Evolutionary conservation across 164 flowering plant genomes (phyloP).

Genomic region (Hamamelis virginiana): DNA sequence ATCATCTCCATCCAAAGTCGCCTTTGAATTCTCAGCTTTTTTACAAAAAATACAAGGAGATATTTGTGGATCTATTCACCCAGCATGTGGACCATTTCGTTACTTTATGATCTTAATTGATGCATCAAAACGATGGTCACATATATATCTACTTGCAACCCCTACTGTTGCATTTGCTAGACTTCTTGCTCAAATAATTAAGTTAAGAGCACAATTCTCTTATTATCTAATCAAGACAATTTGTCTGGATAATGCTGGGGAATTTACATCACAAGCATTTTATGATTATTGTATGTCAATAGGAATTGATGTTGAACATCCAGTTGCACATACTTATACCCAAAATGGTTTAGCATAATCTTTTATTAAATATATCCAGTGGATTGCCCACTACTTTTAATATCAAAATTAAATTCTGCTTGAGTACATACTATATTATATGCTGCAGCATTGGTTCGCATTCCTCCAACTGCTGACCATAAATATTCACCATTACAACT

Average conservation of each 20-base stretch:
- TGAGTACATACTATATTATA: too few species aligned
- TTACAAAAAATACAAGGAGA: constrained; percentile 17
- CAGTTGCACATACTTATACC: too few species aligned
- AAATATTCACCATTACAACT: too few species aligned
- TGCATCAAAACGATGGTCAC: constrained; percentile 16
- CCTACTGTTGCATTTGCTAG: constrained; percentile 8
- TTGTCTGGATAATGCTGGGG: constrained; percentile 7
- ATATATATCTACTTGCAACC: constrained; percentile 7
- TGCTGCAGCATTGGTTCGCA: too few species aligned
- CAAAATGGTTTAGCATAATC: too few species aligned
- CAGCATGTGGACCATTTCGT: too few species aligned
- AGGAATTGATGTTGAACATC: too few species aligned
- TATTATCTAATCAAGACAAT: constrained; percentile 15
- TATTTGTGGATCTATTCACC: constrained; percentile 23
- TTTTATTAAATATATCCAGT: too few species aligned
- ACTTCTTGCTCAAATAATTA: constrained; percentile 10
- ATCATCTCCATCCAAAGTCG: constrained; percentile 3
- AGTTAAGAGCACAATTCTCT: constrained; percentile 7
- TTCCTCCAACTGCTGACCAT: too few species aligned
- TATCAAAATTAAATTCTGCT: too few species aligned
- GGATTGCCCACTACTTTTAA: too few species aligned
- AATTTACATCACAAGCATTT: constrained; percentile 9
- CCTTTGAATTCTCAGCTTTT: constrained; percentile 4
- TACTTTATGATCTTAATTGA: constrained; percentile 20
- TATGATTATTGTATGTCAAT: constrained; percentile 13